Percentiles rank a stretch among this genome's conserved stretches.
Conservation (phyloP, 306 rosid genomes). For the Casuarina glauca region DNA sequence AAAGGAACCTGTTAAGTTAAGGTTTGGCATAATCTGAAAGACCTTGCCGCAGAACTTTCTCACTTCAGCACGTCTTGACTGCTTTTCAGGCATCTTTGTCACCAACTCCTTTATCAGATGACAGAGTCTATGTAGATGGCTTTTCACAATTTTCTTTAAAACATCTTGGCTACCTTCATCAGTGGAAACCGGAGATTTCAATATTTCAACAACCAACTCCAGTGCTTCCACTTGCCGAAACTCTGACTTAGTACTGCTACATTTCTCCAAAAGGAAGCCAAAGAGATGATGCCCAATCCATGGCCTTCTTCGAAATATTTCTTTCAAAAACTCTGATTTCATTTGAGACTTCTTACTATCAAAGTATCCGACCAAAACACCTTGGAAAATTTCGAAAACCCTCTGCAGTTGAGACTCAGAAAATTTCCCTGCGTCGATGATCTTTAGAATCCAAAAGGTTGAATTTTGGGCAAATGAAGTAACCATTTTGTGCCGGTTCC, state of each 20-base stretch:
- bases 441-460: constrained; percentile 82
- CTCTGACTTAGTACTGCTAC: constrained; percentile 67
- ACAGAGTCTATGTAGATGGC: constrained; percentile 50
- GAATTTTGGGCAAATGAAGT: constrained; percentile 72
- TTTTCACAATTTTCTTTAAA: constrained; percentile 45
- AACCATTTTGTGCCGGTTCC: constrained; percentile 72
- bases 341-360: constrained; percentile 76
- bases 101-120: constrained; percentile 60
- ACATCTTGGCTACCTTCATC: constrained; percentile 43
- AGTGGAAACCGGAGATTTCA: constrained; percentile 48
- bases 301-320: constrained; percentile 68
- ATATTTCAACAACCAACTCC: constrained; percentile 60
- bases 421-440: constrained; percentile 66
- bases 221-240: constrained; percentile 81
- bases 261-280: constrained; percentile 64
- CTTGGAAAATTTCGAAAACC: constrained; percentile 55
- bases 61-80: constrained; percentile 61
- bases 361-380: constrained; percentile 57
- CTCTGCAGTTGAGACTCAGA: constrained; percentile 48
- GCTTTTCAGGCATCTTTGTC: constrained; percentile 64
- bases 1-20: constrained; percentile 47
- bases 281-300: constrained; percentile 76
- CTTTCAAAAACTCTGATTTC: constrained; percentile 72
- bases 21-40: constrained; percentile 50
- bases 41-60: constrained; percentile 60